Evolutionary conservation across 2,329 filamentous ascomycete genomes (phyloP).

Genomic region (Aspergillus latus): DNA sequence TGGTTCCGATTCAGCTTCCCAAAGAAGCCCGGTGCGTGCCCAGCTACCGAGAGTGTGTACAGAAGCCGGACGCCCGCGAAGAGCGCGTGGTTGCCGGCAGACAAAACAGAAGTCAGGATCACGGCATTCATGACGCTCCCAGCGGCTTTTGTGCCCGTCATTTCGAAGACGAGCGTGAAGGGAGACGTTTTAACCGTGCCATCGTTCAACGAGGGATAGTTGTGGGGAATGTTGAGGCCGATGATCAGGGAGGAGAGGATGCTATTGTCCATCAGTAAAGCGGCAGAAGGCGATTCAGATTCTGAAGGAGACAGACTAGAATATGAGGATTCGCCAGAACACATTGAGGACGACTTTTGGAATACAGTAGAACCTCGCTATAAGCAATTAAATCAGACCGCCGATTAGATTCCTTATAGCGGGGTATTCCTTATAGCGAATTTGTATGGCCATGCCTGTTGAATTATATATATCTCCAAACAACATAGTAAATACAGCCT

Average conservation of each 20-base stretch:
- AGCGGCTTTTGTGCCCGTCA: slow-evolving; percentile 55
- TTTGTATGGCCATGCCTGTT: no score
- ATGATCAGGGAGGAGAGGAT: slow-evolving; percentile 54
- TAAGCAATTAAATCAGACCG: no score
- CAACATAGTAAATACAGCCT: no score
- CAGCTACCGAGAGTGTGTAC: slow-evolving; percentile 56
- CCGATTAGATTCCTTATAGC: no score
- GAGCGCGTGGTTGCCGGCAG: slow-evolving; percentile 60
- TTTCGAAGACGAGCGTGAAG: slow-evolving; percentile 63
- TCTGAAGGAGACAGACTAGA: slow-evolving; percentile 36
- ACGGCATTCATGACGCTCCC: slow-evolving; percentile 63
- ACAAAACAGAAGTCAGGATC: slow-evolving; percentile 59
- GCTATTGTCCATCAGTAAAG: neutral
- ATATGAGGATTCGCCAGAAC: slow-evolving; percentile 62
- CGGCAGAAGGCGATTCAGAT: neutral
- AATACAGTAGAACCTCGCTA: no score
- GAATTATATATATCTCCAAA: no score
- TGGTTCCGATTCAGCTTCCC: slow-evolving; percentile 50
- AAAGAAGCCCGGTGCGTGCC: slow-evolving; percentile 59
- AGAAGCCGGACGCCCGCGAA: slow-evolving; percentile 59
- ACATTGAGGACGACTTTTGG: slow-evolving; percentile 65
- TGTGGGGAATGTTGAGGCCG: slow-evolving; percentile 61
- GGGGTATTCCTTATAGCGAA: no score
- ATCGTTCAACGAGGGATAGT: slow-evolving; percentile 47
- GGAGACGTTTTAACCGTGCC: slow-evolving; percentile 51